These are phyloP conservation scores for Taphrina betulina DNA, from an alignment of 1,139 yeast genomes.

Conservation along the genomic window DNA sequence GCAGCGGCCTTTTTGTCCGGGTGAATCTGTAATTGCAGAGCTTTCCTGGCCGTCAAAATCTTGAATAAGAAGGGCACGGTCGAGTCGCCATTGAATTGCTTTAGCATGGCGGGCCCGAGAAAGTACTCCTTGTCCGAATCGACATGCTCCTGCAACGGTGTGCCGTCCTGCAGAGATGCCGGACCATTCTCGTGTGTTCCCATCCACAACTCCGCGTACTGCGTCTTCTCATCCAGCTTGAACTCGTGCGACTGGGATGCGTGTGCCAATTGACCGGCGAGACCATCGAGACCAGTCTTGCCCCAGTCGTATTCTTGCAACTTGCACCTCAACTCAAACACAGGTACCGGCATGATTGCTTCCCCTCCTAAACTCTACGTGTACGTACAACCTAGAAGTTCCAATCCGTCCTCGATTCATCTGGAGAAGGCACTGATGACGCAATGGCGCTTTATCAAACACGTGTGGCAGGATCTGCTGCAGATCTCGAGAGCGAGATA, in stretches of 20 bases:
- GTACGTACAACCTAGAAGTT: too few relatives aligned
- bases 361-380: too few relatives aligned
- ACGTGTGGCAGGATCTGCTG: too few relatives aligned
- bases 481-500: too few relatives aligned
- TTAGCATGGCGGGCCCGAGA: constrained; percentile 58
- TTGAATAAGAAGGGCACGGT: constrained; percentile 82
- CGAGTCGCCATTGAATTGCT: constrained; percentile 57
- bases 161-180: constrained; percentile 54
- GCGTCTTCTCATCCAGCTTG: constrained; percentile 12
- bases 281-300: constrained; percentile 28
- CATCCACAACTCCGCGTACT: constrained; percentile 70
- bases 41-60: constrained; percentile 88
- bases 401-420: too few relatives aligned
- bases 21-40: constrained; percentile 93
- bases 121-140: constrained; percentile 58
- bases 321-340: constrained; percentile 16
- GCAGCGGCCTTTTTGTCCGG: constrained; percentile 87
- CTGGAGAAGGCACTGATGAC: too few relatives aligned
- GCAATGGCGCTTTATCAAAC: too few relatives aligned
- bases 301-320: constrained; percentile 15
- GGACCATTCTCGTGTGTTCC: constrained; percentile 97
- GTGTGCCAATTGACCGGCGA: constrained; percentile 25
- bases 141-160: constrained; percentile 65
- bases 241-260: constrained; percentile 14
- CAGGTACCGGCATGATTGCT: constrained; percentile 10